Conservation (phyloP, 2,329 filamentous ascomycete genomes). For the Parascedosporium putredinis region DNA sequence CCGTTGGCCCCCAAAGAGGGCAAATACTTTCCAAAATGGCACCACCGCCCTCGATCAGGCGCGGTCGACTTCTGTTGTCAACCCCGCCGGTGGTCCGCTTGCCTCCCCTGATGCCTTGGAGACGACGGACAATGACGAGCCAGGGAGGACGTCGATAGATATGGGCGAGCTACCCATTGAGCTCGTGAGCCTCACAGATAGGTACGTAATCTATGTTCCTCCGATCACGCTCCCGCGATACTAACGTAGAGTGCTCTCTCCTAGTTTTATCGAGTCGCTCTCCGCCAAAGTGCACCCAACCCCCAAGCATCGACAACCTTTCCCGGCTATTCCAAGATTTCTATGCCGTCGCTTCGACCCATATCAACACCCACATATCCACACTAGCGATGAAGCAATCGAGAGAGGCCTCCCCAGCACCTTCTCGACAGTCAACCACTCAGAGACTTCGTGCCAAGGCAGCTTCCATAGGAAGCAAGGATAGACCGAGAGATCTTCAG, state of each 20-base stretch:
- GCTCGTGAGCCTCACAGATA: constrained; percentile 79
- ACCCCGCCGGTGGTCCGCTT: background rate
- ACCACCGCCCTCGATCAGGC: background rate
- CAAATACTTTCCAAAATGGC: constrained; percentile 3
- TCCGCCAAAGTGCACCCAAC: constrained; percentile 76
- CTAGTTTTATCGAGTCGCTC: constrained; percentile 81
- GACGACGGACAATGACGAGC: constrained; percentile 29
- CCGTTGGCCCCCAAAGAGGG: background rate
- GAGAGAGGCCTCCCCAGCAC: constrained; percentile 50
- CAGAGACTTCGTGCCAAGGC: constrained; percentile 47
- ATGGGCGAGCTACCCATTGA: constrained; percentile 91
- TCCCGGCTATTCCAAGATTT: constrained; percentile 91
- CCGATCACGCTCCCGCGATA: background rate
- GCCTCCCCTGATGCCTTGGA: constrained; percentile 2
- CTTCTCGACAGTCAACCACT: constrained; percentile 41
- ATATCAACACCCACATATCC: constrained; percentile 80
- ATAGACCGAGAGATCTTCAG: constrained; percentile 35
- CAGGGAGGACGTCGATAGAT: constrained; percentile 49
- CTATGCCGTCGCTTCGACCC: constrained; percentile 68
- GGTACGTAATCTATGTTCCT: constrained; percentile 45
- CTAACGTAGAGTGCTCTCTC: constrained; percentile 13
- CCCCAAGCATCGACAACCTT: constrained; percentile 72
- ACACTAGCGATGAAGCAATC: constrained; percentile 65
- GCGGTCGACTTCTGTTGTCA: background rate
- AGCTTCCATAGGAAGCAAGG: constrained; percentile 41